These are phyloP conservation scores for Rhinocladiella mackenziei DNA, from an alignment of 2,329 filamentous ascomycete genomes.

Conservation along the genomic window DNA sequence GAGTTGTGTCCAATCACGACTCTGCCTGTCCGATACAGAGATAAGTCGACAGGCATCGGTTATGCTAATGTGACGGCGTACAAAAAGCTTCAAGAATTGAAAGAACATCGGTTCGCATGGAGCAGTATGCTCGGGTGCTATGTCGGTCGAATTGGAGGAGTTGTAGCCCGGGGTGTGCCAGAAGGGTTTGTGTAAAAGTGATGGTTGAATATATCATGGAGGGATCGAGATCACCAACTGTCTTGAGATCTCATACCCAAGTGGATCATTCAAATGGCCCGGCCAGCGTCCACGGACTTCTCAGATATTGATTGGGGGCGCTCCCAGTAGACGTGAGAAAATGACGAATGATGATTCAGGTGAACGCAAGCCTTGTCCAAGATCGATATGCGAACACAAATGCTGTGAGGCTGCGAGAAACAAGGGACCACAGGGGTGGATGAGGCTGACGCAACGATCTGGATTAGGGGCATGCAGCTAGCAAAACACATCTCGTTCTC, in stretches of 20 bases:
- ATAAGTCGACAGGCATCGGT: conserved; percentile 76
- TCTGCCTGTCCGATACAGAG: conserved; percentile 73
- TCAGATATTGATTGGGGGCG: no score
- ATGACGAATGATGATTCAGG: not conserved
- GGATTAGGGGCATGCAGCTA: no score
- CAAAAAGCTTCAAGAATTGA: conserved; percentile 60
- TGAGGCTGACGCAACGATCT: no score
- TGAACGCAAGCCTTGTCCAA: no score
- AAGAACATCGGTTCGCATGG: conserved; percentile 77
- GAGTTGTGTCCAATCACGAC: conserved; percentile 77
- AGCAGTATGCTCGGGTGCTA: conserved; percentile 77
- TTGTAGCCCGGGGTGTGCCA: conserved; percentile 68
- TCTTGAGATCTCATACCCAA: no score
- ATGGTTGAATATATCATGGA: conserved; percentile 2
- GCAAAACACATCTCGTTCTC: no score
- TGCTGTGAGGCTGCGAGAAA: not conserved
- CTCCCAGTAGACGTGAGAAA: not conserved
- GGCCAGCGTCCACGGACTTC: no score
- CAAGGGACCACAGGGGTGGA: not conserved
- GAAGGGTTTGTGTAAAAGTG: conserved; percentile 58
- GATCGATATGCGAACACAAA: no score
- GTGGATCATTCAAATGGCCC: no score
- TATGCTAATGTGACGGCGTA: conserved; percentile 79
- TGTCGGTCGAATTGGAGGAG: conserved; percentile 59
- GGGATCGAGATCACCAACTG: not conserved